Percentiles rank a stretch among this genome's conserved stretches.
phyloP scores from a whole-genome alignment of 2,329 filamentous ascomycete genomes.

The Bretziella fagacearum region DNA sequence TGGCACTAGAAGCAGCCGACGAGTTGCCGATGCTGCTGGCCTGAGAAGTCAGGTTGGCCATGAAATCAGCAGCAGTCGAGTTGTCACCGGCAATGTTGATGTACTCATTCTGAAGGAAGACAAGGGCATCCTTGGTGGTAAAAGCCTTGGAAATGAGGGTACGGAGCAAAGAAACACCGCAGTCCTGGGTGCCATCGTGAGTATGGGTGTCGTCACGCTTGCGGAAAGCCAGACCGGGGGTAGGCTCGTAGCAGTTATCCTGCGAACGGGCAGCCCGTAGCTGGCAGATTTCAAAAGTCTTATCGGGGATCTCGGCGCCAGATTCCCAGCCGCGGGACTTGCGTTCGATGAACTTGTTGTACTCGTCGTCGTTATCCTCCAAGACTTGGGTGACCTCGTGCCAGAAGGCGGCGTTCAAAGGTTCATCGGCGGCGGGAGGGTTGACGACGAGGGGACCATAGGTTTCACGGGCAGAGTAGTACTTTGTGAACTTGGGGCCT shows the following conservation, averaged over 20 bases:
- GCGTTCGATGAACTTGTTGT: slow-evolving; percentile 30
- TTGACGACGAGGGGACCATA: slow-evolving; percentile 32
- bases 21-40: background rate
- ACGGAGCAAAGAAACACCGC: slow-evolving; percentile 17
- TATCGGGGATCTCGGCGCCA: slow-evolving; percentile 24
- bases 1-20: background rate
- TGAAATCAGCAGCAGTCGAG: background rate
- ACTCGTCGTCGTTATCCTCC: slow-evolving; percentile 26
- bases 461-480: slow-evolving; percentile 38
- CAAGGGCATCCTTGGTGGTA: slow-evolving; percentile 5
- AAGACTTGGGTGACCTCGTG: slow-evolving; percentile 37
- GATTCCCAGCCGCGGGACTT: slow-evolving; percentile 30
- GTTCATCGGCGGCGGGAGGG: slow-evolving; percentile 23
- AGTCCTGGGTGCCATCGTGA: slow-evolving; percentile 15
- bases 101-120: slow-evolving; percentile 9
- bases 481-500: slow-evolving; percentile 33
- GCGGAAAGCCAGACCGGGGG: slow-evolving; percentile 21
- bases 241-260: slow-evolving; percentile 31
- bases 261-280: slow-evolving; percentile 34
- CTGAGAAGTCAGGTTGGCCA: background rate
- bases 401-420: slow-evolving; percentile 42
- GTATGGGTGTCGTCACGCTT: slow-evolving; percentile 19
- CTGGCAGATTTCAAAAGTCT: slow-evolving; percentile 31
- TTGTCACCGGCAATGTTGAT: slow-evolving; percentile 4
- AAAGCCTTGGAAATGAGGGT: slow-evolving; percentile 16